phyloP scores from a whole-genome alignment of 805 yeast species.

The Clavispora vitiphila region DNA sequence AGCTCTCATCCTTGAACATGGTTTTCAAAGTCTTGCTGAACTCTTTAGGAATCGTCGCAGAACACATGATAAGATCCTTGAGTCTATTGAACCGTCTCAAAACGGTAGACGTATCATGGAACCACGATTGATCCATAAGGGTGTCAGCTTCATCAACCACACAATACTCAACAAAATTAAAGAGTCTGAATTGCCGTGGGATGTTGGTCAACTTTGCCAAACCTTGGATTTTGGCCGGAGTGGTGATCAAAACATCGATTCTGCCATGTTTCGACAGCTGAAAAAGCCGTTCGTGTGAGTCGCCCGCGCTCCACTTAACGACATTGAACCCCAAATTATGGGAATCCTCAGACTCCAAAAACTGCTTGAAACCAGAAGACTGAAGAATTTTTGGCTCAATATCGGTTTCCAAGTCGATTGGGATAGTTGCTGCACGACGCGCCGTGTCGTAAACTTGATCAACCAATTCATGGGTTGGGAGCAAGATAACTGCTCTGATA shows the following conservation, averaged over 20 bases:
- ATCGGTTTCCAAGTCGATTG: constrained; percentile 17
- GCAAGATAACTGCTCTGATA: constrained; percentile 67
- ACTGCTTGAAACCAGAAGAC: constrained; percentile 17
- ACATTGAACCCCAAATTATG: constrained; percentile 38
- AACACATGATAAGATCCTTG: constrained; percentile 66
- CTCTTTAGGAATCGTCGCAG: constrained; percentile 85
- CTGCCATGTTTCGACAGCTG: constrained; percentile 38
- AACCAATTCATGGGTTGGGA: constrained; percentile 88
- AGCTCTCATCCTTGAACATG: constrained; percentile 57
- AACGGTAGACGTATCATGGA: constrained; percentile 55
- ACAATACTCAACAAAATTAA: constrained; percentile 48
- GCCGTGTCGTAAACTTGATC: constrained; percentile 63
- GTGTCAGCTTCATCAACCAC: constrained; percentile 96
- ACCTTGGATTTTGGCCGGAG: constrained; percentile 71
- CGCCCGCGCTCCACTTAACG: constrained; percentile 60
- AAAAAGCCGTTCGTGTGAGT: constrained; percentile 49
- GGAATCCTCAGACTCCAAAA: constrained; percentile 21
- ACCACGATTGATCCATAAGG: constrained; percentile 75
- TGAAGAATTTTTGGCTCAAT: constrained; percentile 13
- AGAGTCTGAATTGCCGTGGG: constrained; percentile 30
- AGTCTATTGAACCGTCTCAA: constrained; percentile 49
- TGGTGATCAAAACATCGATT: constrained; percentile 76
- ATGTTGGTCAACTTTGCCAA: constrained; percentile 27
- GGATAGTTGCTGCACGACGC: constrained; percentile 22
- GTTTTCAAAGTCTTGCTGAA: constrained; percentile 58